Evolutionary conservation across 768 basidiomycete species (phyloP).

Genomic region (Termitomyces sp.): DNA sequence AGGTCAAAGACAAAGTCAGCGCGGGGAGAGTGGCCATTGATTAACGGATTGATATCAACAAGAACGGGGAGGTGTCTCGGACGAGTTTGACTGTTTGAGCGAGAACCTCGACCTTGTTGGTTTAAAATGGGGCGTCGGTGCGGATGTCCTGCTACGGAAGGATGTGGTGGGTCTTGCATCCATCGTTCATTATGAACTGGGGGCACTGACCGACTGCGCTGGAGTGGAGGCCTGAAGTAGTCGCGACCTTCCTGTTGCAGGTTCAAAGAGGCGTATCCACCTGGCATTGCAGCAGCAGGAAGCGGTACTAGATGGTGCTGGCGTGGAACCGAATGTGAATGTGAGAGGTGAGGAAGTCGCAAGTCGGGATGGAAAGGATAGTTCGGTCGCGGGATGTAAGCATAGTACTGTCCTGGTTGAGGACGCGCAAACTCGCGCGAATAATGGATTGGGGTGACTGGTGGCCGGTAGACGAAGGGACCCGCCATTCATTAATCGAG

Average conservation of each 20-base stretch:
- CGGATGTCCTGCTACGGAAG: not conserved
- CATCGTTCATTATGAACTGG: not conserved
- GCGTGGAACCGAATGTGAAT: not conserved
- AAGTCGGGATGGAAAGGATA: not conserved
- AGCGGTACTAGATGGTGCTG: no score
- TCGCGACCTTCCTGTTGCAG: no score
- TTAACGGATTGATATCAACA: constrained; percentile 39
- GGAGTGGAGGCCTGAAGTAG: not conserved
- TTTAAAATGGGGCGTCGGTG: not conserved
- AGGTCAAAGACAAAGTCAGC: constrained; percentile 52
- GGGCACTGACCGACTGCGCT: not conserved
- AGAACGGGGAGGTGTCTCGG: not conserved
- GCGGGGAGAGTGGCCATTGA: constrained; percentile 43
- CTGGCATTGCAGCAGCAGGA: not conserved
- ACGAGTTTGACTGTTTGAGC: not conserved
- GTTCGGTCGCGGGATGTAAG: no score
- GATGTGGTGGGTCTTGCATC: not conserved
- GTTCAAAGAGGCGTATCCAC: not conserved
- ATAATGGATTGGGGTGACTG: not conserved
- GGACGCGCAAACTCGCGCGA: not conserved
- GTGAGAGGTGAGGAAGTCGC: not conserved
- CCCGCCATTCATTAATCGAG: not conserved
- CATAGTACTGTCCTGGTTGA: not conserved
- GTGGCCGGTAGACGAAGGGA: not conserved
- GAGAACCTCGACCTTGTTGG: not conserved